Evolutionary conservation across 1,284 basidiomycete species (phyloP).

Genomic region (Trichosporon asahii): DNA sequence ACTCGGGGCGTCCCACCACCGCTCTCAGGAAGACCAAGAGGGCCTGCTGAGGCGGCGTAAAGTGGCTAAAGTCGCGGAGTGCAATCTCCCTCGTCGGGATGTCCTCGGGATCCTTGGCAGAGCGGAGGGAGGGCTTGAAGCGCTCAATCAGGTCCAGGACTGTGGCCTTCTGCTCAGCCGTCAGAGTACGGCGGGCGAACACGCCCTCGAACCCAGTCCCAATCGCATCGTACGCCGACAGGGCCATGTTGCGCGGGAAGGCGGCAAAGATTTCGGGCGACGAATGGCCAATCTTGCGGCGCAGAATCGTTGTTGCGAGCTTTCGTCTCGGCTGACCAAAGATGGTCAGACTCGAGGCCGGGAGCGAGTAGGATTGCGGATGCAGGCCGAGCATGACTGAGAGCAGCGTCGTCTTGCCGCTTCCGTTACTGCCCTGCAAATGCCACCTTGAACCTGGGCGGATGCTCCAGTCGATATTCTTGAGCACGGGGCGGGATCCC

Average conservation of each 20-base stretch:
- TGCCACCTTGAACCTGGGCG: conserved; percentile 78
- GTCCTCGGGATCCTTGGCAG: background rate
- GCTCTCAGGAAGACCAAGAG: conserved; percentile 79
- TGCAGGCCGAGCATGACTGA: conserved; percentile 90
- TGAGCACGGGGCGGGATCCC: conserved; percentile 63
- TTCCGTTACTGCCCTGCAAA: conserved; percentile 77
- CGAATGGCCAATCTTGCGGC: conserved; percentile 68
- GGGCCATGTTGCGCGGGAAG: conserved; percentile 71
- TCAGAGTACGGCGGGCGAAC: conserved; percentile 59
- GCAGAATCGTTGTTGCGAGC: conserved; percentile 61
- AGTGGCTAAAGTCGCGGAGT: conserved; percentile 56
- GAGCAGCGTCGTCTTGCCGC: conserved; percentile 91
- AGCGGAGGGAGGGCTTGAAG: conserved; percentile 51
- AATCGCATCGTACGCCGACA: conserved; percentile 72
- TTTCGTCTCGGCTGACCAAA: conserved; percentile 66
- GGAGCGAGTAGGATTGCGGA: conserved; percentile 79
- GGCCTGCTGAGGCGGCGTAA: conserved; percentile 70
- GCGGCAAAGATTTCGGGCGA: conserved; percentile 88
- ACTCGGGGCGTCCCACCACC: conserved; percentile 62
- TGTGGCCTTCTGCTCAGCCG: conserved; percentile 53
- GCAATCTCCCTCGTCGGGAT: conserved; percentile 45
- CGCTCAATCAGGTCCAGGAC: conserved; percentile 59
- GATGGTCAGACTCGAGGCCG: conserved; percentile 58
- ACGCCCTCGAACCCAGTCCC: conserved; percentile 80
- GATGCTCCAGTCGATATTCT: conserved; percentile 74